Base-by-base conservation (phyloP, 2,329 filamentous ascomycete species). In the Coniochaeta pulveracea region DNA sequence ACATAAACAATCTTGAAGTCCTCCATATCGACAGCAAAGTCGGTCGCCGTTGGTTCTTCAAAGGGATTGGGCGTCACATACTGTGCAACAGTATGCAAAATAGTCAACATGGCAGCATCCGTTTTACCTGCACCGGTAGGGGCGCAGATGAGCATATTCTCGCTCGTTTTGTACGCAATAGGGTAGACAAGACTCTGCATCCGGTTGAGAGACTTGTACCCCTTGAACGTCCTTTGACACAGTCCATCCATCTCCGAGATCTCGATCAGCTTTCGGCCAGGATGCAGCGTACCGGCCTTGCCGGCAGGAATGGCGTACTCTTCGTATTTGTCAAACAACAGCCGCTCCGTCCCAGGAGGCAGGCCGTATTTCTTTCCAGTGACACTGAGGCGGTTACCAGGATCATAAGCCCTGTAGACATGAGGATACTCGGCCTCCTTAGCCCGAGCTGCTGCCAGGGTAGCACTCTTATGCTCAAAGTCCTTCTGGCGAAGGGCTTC, bases 1-100 rank as follows among this genome's bases (percentile, higher is more conserved):
- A 98, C 91, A 47, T 98, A 98, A 36, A 98, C 86, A 46, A 98
- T 89, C 58, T 98, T 96, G 69, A 96, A 95, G 46, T 93, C 85
- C 34, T 93, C 82, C 0, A 76, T 62, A 37, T 81, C 70, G n/a
- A 94, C 83, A 2, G 72, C 72, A 50, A 95, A 95, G 24, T 94
- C 82, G 1, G 69, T 77, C 1, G 81, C 76, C 34, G 76, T 63
- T 0, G 74, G 74, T 25, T 85, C 65, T 37, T 93, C 84, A 8
- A 80, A 66, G 0, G 88, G 89, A 43, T 76, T 86, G 0, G 91
- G 89, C 1, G 69, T 65, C 16, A 84, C 72, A 48, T 96, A 89
- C 52, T 93, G 88, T 2, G 83, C 77, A 37, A 98, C 78, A 0
- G 84, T 82, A 52, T 94, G 93, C 37, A 98, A 64, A 37, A 98